Percentiles rank a stretch among this genome's conserved stretches.
phyloP scores from a whole-genome alignment of 2,329 filamentous ascomycete genomes.

The Curvularia lunata region DNA sequence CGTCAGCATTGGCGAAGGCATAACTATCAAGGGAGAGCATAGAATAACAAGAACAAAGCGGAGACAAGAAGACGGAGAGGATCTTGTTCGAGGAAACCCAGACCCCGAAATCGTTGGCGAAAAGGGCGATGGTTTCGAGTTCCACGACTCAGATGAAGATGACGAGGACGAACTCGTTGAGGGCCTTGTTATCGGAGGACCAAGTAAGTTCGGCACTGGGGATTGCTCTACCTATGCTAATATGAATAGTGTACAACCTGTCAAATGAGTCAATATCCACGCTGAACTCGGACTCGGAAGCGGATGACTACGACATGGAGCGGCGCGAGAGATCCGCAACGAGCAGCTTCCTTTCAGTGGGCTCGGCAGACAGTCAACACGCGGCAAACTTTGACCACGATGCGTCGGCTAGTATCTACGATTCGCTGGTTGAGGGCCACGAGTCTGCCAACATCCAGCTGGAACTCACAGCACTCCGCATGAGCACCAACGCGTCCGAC shows the following conservation, averaged over 20 bases:
- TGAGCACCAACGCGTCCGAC: constrained; percentile 89
- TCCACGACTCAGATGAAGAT: constrained; percentile 62
- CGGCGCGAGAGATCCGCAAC: constrained; percentile 65
- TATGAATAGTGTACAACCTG: constrained; percentile 57
- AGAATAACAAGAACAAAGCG: constrained; percentile 56
- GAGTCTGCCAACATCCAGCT: constrained; percentile 86
- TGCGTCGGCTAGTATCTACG: constrained; percentile 83
- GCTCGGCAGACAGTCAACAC: constrained; percentile 64
- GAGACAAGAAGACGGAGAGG: constrained; percentile 53
- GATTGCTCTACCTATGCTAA: constrained; percentile 16
- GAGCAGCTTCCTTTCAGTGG: constrained; percentile 75
- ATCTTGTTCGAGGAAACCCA: constrained; percentile 44
- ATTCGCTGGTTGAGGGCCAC: constrained; percentile 76
- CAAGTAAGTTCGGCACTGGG: constrained; percentile 31
- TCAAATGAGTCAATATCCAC: constrained; percentile 68
- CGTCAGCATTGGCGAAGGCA: constrained; percentile 71
- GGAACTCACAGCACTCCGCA: constrained; percentile 91
- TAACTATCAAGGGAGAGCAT: constrained; percentile 53
- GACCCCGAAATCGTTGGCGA: constrained; percentile 63
- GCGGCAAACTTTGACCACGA: constrained; percentile 80
- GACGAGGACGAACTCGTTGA: constrained; percentile 64
- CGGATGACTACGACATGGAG: constrained; percentile 50
- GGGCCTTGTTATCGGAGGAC: constrained; percentile 47
- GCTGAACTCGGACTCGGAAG: constrained; percentile 60
- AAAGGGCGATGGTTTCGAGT: constrained; percentile 68